Conservation (phyloP, 345 rosid genomes). For the Clarkia xantiana region DNA sequence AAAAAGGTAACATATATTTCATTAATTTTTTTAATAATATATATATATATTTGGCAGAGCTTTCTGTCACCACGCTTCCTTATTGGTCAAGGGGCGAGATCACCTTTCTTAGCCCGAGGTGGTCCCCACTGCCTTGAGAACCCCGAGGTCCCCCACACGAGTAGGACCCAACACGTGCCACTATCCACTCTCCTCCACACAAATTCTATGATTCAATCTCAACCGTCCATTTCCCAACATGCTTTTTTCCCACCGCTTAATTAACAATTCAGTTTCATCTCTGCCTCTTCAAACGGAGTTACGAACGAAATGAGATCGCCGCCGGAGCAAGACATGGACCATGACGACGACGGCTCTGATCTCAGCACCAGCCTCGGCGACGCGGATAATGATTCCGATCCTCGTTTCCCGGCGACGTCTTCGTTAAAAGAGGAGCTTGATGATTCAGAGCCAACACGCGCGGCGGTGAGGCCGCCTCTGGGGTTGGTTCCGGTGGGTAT, state of each 20-base stretch:
- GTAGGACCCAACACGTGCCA: slow-evolving; percentile 14
- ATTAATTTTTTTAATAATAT: too few relatives aligned
- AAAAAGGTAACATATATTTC: not conserved
- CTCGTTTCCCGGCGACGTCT: too few relatives aligned
- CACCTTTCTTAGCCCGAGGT: slow-evolving; percentile 5
- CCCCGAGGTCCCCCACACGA: not conserved
- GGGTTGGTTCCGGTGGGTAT: slow-evolving; percentile 16
- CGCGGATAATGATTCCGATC: not conserved
- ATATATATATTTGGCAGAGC: not conserved
- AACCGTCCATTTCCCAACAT: slow-evolving; percentile 14
- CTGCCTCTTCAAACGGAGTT: not conserved
- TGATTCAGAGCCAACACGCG: slow-evolving; percentile 12
- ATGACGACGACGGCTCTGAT: slow-evolving; percentile 22
- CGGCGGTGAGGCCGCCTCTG: slow-evolving; percentile 7
- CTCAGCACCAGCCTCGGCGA: slow-evolving; percentile 28
- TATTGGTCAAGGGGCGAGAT: slow-evolving; percentile 9
- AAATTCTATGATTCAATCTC: slow-evolving; percentile 12
- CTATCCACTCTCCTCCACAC: not conserved
- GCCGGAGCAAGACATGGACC: slow-evolving; percentile 18
- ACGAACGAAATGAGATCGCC: slow-evolving; percentile 6
- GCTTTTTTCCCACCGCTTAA: not conserved
- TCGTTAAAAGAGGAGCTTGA: slow-evolving; percentile 24
- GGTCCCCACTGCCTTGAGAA: not conserved
- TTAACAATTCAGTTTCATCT: not conserved
- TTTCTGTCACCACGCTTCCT: not conserved